Conservation (phyloP, 441 rosid species). For the Capsella rubella region DNA sequence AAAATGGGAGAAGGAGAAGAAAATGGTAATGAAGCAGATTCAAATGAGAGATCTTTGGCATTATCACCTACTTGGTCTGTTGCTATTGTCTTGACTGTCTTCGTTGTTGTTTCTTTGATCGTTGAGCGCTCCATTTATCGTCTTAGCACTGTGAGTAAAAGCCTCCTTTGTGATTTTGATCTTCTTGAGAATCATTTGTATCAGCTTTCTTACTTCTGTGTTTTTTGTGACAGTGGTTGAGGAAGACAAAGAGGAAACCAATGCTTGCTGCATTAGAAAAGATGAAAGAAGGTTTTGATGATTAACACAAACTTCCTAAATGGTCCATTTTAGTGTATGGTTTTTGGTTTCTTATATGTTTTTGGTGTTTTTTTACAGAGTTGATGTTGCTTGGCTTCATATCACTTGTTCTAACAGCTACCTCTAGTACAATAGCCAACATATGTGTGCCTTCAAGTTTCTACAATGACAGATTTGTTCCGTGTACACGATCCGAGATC, state of each 20-base stretch:
- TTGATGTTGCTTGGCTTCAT: slow-evolving; percentile 97
- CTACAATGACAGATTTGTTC: slow-evolving; percentile 71
- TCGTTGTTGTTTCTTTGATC: slow-evolving; percentile 80
- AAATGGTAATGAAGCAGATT: slow-evolving; percentile 32
- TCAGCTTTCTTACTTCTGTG: background rate
- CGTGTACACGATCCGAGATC: slow-evolving; percentile 72
- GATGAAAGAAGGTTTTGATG: slow-evolving; percentile 87
- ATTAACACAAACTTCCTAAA: background rate
- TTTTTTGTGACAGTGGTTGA: slow-evolving; percentile 68
- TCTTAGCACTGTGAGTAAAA: slow-evolving; percentile 66
- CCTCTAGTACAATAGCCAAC: slow-evolving; percentile 76
- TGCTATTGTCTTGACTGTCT: slow-evolving; percentile 82
- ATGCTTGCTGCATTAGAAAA: slow-evolving; percentile 87
- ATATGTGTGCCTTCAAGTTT: slow-evolving; percentile 87
- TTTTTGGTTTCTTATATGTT: background rate
- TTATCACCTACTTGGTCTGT: slow-evolving; percentile 97
- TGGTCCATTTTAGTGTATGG: background rate
- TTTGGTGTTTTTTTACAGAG: slow-evolving; percentile 56
- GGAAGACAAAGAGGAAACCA: slow-evolving; percentile 81
- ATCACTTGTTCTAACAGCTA: slow-evolving; percentile 88
- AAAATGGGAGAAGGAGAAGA: slow-evolving; percentile 41
- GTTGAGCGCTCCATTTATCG: slow-evolving; percentile 90
- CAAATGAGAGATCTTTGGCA: slow-evolving; percentile 63
- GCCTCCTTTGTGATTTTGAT: background rate
- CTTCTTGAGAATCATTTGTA: background rate